Conservation (phyloP, 371 early-diverging fungal species). For the Rhizopus stolonifer region DNA sequence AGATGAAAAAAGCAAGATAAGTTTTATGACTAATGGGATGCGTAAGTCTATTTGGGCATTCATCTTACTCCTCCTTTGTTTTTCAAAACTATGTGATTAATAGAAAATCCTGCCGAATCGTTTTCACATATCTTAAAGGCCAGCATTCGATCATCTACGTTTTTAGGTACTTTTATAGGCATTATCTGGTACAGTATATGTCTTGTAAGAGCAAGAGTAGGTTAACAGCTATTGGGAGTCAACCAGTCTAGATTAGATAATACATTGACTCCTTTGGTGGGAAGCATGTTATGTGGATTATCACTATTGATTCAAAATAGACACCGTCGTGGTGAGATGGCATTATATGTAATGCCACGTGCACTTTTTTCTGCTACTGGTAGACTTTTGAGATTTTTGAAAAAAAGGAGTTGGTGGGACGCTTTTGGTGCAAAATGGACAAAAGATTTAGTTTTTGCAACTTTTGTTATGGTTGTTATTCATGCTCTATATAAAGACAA, state of each 20-base stretch:
- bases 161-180: constrained; percentile 61
- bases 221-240: constrained; percentile 40
- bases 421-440: constrained; percentile 24
- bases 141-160: constrained; percentile 57
- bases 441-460: constrained; percentile 41
- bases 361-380: constrained; percentile 57
- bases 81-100: constrained; percentile 45
- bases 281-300: constrained; percentile 59
- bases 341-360: constrained; percentile 60
- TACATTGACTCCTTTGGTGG: constrained; percentile 53
- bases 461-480: constrained; percentile 39
- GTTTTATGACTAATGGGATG: background rate
- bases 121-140: constrained; percentile 46
- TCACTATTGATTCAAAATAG: constrained; percentile 60
- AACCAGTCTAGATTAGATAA: constrained; percentile 41
- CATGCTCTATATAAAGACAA: constrained; percentile 46
- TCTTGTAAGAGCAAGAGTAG: constrained; percentile 51
- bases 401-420: constrained; percentile 42
- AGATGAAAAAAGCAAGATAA: background rate
- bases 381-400: constrained; percentile 43
- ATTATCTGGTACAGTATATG: constrained; percentile 64
- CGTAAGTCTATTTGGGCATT: constrained; percentile 59
- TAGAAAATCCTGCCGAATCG: constrained; percentile 31
- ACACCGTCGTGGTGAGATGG: constrained; percentile 65
- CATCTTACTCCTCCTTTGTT: constrained; percentile 60